Evolutionary conservation across 768 basidiomycete genomes (phyloP).

Genomic region (Pleurotus platypus): DNA sequence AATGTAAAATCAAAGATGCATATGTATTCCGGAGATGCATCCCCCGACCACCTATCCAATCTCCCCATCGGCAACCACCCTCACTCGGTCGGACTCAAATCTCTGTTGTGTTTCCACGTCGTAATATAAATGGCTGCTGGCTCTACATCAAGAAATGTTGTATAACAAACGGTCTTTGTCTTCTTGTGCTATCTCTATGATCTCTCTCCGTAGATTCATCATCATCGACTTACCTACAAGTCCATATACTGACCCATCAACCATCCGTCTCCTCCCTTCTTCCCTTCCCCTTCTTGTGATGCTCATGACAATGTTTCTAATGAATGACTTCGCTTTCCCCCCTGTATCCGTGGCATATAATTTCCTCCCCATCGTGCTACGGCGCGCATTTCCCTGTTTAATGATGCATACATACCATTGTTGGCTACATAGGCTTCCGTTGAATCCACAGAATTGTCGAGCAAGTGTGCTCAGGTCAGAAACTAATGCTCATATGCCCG

Average conservation of each 20-base stretch:
- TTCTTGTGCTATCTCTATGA: not conserved
- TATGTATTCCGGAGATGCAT: not conserved
- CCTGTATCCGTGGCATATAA: constrained; percentile 2
- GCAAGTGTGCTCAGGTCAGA: no score
- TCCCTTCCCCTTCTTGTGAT: no score
- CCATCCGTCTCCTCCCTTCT: no score
- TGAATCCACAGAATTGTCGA: no score
- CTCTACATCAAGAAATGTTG: constrained; percentile 4
- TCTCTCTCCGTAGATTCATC: not conserved
- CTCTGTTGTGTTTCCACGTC: not conserved
- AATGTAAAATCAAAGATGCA: constrained; percentile 5
- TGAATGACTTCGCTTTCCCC: not conserved
- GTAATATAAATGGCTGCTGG: not conserved
- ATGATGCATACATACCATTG: no score
- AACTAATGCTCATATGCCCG: no score
- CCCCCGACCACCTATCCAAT: no score
- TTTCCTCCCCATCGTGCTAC: not conserved
- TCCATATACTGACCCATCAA: not conserved
- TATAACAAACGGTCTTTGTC: constrained; percentile 3
- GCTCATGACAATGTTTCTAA: no score
- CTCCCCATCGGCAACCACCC: not conserved
- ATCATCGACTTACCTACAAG: not conserved
- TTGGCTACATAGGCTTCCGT: no score
- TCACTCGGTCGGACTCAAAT: not conserved
- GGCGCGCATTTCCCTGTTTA: no score